Evolutionary conservation across 2,329 filamentous ascomycete species (phyloP).

Genomic region (Aspergillus amoenus): DNA sequence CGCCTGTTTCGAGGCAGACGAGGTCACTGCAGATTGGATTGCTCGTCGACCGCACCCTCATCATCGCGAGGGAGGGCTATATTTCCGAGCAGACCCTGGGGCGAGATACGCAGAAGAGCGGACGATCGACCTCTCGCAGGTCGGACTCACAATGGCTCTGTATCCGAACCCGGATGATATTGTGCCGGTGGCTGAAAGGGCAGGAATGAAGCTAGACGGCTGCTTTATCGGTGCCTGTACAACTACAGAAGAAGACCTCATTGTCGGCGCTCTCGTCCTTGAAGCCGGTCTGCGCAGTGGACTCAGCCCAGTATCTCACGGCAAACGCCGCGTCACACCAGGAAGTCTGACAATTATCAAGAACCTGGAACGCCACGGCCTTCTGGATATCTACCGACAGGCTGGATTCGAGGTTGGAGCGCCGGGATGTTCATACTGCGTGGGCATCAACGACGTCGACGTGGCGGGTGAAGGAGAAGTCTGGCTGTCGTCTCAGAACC

Average conservation of each 20-base stretch:
- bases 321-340: neutral
- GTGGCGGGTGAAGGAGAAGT: neutral
- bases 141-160: neutral
- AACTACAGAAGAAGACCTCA: neutral
- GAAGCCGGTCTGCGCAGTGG: neutral
- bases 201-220: neutral
- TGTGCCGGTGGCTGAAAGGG: neutral
- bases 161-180: neutral
- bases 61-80: neutral
- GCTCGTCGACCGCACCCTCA: neutral
- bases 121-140: neutral
- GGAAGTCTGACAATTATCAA: neutral
- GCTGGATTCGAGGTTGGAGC: neutral
- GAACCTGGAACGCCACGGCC: neutral
- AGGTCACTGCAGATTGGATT: neutral
- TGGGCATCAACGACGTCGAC: neutral
- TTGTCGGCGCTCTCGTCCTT: neutral
- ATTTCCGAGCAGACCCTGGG: neutral
- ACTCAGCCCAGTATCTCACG: neutral
- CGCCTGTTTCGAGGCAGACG: neutral
- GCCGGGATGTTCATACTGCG: neutral
- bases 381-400: neutral
- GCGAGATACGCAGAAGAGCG: neutral
- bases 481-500: constrained; percentile 1
- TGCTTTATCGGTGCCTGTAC: constrained; percentile 3